phyloP scores from a whole-genome alignment of 2,329 filamentous ascomycete species.

The Elsinoe necatrix region DNA sequence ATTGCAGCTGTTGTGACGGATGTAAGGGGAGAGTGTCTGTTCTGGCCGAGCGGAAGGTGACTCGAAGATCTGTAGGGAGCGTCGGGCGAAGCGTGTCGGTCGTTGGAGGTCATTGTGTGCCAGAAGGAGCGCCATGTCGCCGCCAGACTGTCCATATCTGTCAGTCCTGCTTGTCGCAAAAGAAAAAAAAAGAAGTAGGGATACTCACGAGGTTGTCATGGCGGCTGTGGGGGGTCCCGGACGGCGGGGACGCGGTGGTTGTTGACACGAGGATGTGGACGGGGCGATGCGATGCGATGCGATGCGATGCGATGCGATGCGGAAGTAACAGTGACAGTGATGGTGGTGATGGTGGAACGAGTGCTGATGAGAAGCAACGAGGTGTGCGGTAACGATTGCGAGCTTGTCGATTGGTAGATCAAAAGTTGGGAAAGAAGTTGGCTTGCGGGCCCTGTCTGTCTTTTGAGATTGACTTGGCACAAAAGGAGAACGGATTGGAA shows the following conservation, averaged over 20 bases:
- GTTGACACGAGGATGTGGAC: not conserved
- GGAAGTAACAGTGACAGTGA: no score
- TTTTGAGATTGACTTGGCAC: not conserved
- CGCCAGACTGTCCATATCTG: constrained; percentile 28
- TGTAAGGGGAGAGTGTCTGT: constrained; percentile 71
- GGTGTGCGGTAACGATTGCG: not conserved
- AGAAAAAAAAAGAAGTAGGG: not conserved
- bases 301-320: no score
- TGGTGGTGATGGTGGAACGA: not conserved
- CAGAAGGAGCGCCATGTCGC: constrained; percentile 82
- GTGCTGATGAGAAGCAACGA: not conserved
- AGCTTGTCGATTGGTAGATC: not conserved
- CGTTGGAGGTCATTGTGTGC: constrained; percentile 70
- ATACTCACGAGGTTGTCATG: constrained; percentile 13
- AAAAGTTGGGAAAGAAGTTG: not conserved
- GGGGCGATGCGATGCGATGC: not conserved
- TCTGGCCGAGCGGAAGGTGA: constrained; percentile 80
- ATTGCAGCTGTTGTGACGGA: constrained; percentile 77
- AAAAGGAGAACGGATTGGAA: constrained; percentile 7
- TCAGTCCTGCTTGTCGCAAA: not conserved
- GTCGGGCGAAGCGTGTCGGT: constrained; percentile 84
- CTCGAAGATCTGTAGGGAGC: constrained; percentile 85
- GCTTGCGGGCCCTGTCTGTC: not conserved
- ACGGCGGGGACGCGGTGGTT: not conserved
- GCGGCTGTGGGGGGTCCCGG: not conserved